phyloP scores from a whole-genome alignment of 176 grass and related monocot genomes.

The barley (Hordeum vulgare) region DNA sequence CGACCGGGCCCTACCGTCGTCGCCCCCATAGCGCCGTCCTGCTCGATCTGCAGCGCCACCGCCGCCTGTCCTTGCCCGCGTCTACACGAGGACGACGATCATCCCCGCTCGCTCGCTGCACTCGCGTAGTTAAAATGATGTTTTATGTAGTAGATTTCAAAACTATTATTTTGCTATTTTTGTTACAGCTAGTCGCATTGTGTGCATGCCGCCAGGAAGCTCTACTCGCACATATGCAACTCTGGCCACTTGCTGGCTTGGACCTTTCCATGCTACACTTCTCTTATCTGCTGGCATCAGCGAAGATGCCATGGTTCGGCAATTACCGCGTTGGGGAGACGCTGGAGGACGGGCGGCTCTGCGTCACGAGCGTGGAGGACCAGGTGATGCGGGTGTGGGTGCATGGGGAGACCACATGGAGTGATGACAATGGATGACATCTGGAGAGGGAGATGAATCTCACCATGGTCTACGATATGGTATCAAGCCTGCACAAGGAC shows the following conservation, averaged over 20 bases:
- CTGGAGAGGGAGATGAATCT: not conserved
- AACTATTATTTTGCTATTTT: no score
- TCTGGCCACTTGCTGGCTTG: not conserved
- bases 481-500: not conserved
- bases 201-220: not conserved
- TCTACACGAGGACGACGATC: no score
- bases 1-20: no score
- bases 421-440: not conserved
- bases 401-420: not conserved
- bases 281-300: not conserved
- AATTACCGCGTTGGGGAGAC: not conserved
- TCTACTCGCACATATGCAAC: slow-evolving; percentile 12
- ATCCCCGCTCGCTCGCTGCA: no score
- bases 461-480: not conserved
- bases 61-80: no score
- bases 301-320: not conserved
- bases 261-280: not conserved
- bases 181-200: not conserved
- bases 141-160: no score
- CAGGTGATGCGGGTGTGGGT: not conserved
- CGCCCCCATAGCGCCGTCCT: no score
- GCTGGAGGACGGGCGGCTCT: not conserved
- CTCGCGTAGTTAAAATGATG: no score
- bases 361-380: not conserved
- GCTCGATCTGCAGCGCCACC: no score